Base-by-base conservation (phyloP, 2,329 filamentous ascomycete genomes). In the Colletotrichum tropicicola region DNA sequence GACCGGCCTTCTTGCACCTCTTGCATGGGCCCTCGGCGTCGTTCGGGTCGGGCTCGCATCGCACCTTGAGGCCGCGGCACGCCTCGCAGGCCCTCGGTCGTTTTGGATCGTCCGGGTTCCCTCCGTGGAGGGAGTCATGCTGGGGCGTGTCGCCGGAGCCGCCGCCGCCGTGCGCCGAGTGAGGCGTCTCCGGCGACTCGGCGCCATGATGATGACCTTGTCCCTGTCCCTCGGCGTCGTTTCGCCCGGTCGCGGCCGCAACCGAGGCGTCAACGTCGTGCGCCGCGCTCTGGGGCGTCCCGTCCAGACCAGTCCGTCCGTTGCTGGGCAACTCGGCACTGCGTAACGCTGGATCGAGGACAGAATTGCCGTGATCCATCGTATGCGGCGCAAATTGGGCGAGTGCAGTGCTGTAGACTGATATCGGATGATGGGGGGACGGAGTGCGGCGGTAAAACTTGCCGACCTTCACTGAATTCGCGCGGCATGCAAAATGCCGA, bases 1-100 rank as follows among this genome's bases (percentile, higher is more conserved):
- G 84, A n/a, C 89, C 88, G 3, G 93, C 92, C 79, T 97, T 97
- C 53, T 87, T 86, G 75, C 94, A 97, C 68, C 94, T 87, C 75
- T 87, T 89, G 75, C 91, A 93, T 4, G 90, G 84, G 5, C 88
- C 88, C 23, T 90, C 86, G 4, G 81, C 80, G 51, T 89, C 85
- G 17, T 78, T 78, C 3, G 85, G 83, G 69, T 94, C 91, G 23
- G 91, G 90, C 73, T 97, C 93, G 79, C 94, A 97, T 69, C 93
- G 91, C 65, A 97, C 94, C 76, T 94, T 94, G 54, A 94, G 81
- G 23, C 89, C 87, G 47, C 91, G 88, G 73, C 91, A 94, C 3
- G 90, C 88, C 74, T 94, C 91, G 76, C 91, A 94, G 32, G 91
- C 91, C 27, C 91, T 86, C 4, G 88, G 84, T 59, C 91, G 87